A percentile compares a stretch with the other conserved stretches of the same genome.
Conservation (phyloP, 2,329 filamentous ascomycete species). For the Trichoderma atrobrunneum region DNA sequence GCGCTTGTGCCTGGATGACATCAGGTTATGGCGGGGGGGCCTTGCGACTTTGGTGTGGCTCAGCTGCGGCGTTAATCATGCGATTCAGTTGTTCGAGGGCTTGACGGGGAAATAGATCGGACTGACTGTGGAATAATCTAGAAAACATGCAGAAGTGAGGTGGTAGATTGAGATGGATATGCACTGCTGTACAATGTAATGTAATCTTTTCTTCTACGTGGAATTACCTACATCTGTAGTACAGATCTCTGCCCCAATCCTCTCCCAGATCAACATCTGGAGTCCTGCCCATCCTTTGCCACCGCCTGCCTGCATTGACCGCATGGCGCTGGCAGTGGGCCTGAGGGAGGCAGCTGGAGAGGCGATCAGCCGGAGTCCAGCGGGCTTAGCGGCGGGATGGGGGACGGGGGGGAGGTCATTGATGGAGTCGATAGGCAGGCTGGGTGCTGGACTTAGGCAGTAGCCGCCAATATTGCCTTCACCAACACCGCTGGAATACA, state of each 20-base stretch:
- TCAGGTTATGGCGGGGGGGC: background rate
- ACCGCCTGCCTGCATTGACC: background rate
- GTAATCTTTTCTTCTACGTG: background rate
- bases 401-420: background rate
- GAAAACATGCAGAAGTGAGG: background rate
- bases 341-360: constrained; percentile 2
- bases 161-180: background rate
- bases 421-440: background rate
- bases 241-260: background rate
- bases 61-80: background rate
- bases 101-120: background rate
- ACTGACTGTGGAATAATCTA: background rate
- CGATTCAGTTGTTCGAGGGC: background rate
- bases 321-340: background rate
- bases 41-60: background rate
- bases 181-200: background rate
- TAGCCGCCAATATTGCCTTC: background rate
- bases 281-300: background rate
- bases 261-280: background rate
- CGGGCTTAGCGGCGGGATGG: constrained; percentile 9
- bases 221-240: background rate
- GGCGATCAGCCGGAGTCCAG: constrained; percentile 10
- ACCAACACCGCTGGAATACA: background rate
- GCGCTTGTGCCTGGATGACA: constrained; percentile 20
- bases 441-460: background rate